Evolutionary conservation across 352 stramenopile species (phyloP).

Genomic region (Phytophthora pisi): DNA sequence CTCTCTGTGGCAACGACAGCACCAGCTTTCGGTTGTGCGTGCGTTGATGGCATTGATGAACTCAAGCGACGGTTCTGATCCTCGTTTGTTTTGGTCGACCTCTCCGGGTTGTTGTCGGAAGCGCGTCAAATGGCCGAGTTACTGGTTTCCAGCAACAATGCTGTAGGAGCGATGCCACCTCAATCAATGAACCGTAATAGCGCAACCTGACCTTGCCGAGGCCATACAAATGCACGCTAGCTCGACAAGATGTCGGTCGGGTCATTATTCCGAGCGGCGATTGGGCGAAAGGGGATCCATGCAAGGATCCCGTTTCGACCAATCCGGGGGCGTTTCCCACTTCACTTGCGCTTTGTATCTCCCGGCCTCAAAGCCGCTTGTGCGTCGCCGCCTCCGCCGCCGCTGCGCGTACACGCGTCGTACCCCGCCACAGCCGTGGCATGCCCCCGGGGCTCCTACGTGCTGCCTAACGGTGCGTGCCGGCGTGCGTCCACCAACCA

Average conservation of each 20-base stretch:
- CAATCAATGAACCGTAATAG: too few relatives aligned
- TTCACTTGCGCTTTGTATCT: conserved; percentile 24
- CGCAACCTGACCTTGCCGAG: neutral
- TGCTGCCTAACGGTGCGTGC: conserved; percentile 40
- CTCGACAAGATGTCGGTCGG: neutral
- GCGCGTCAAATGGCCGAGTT: neutral
- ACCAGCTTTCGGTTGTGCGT: too few relatives aligned
- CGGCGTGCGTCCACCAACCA: neutral
- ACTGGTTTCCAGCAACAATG: neutral
- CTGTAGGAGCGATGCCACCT: too few relatives aligned
- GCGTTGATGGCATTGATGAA: neutral
- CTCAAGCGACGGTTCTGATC: neutral
- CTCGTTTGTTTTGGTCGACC: neutral
- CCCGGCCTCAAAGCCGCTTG: conserved; percentile 19
- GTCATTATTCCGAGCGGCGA: neutral
- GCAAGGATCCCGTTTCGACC: conserved; percentile 11
- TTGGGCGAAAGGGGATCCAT: conserved; percentile 17
- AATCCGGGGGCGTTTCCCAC: conserved; percentile 9
- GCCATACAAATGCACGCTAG: too few relatives aligned
- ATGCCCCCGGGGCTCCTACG: conserved; percentile 23
- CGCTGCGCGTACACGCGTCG: conserved; percentile 4
- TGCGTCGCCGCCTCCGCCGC: conserved; percentile 15
- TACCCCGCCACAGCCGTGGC: conserved; percentile 5
- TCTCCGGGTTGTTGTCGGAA: neutral
- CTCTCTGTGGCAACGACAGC: neutral